Evolutionary conservation across 192 early-diverging fungal genomes (phyloP).

Genomic region (Coemansia asiatica): DNA sequence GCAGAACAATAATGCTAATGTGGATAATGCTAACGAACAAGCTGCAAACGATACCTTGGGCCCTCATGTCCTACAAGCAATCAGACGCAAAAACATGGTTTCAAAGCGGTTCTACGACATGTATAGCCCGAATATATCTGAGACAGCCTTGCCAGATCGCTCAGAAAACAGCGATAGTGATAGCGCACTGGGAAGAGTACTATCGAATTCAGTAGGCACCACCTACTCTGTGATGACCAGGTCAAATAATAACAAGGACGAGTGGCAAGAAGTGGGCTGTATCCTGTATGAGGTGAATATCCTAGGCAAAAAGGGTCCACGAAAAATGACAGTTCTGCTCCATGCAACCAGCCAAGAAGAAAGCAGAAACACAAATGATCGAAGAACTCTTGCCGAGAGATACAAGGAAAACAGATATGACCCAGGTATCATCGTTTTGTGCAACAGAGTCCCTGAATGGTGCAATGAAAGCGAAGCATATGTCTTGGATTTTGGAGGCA

Average conservation of each 20-base stretch:
- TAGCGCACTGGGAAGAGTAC: conserved; percentile 23
- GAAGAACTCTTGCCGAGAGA: conserved; percentile 9
- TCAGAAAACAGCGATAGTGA: too few species aligned
- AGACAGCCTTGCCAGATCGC: too few species aligned
- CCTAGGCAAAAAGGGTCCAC: conserved; percentile 86
- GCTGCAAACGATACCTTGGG: conserved; percentile 3
- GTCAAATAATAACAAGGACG: conserved; percentile 22
- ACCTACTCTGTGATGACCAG: conserved; percentile 75
- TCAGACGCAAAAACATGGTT: conserved; percentile 2
- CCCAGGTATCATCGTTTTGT: conserved; percentile 67
- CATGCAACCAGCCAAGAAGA: conserved; percentile 17
- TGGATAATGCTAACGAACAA: neutral
- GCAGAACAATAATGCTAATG: neutral
- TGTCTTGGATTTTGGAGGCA: conserved; percentile 90
- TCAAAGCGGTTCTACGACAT: conserved; percentile 15
- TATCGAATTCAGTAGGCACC: conserved; percentile 83
- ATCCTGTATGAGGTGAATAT: conserved; percentile 80
- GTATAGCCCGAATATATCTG: neutral
- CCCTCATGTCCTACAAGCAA: conserved; percentile 7
- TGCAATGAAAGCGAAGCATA: conserved; percentile 84
- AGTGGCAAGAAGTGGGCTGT: neutral
- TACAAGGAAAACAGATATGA: conserved; percentile 34
- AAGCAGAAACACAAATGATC: neutral
- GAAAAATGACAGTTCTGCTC: conserved; percentile 86
- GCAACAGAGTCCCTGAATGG: conserved; percentile 95